These are phyloP conservation scores for Xylariaceae sp. DNA, from an alignment of 2,329 filamentous ascomycete species.

Conservation along the genomic window DNA sequence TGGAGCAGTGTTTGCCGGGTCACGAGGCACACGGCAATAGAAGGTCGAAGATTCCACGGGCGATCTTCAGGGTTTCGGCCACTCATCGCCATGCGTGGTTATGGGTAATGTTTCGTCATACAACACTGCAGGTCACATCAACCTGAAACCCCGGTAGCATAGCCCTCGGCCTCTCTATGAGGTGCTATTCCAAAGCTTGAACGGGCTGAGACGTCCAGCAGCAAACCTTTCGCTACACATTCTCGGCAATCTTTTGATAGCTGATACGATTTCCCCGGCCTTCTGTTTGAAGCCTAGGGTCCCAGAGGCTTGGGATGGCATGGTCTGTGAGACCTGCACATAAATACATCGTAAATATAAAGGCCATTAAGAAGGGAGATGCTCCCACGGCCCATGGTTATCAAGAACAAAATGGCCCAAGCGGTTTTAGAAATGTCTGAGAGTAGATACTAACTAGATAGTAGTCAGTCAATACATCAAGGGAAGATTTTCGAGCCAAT, in stretches of 20 bases:
- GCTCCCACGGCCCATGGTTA: not conserved
- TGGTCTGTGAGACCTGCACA: conserved; percentile 7
- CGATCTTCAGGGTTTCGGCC: conserved; percentile 5
- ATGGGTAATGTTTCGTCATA: conserved; percentile 21
- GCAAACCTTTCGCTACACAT: not conserved
- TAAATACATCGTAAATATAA: not conserved
- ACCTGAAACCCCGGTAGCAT: conserved; percentile 10
- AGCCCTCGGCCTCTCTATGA: conserved; percentile 9
- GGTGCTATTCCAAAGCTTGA: not conserved
- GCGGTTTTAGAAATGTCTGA: conserved; percentile 10
- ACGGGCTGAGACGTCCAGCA: not conserved
- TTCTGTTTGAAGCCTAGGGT: conserved; percentile 24
- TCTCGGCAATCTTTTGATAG: not conserved
- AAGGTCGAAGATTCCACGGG: not conserved
- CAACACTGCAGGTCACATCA: not conserved
- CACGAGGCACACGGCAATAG: conserved; percentile 16
- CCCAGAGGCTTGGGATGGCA: conserved; percentile 11
- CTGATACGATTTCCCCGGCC: conserved; percentile 14
- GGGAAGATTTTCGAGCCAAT: not conserved
- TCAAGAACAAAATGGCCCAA: conserved; percentile 17
- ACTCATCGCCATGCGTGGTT: conserved; percentile 12
- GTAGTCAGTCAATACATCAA: not conserved
- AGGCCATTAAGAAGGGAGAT: not conserved
- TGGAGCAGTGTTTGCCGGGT: conserved; percentile 20
- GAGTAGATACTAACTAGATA: conserved; percentile 4